phyloP scores from a whole-genome alignment of 2,329 filamentous ascomycete species.

The Acrodontium crateriforme region DNA sequence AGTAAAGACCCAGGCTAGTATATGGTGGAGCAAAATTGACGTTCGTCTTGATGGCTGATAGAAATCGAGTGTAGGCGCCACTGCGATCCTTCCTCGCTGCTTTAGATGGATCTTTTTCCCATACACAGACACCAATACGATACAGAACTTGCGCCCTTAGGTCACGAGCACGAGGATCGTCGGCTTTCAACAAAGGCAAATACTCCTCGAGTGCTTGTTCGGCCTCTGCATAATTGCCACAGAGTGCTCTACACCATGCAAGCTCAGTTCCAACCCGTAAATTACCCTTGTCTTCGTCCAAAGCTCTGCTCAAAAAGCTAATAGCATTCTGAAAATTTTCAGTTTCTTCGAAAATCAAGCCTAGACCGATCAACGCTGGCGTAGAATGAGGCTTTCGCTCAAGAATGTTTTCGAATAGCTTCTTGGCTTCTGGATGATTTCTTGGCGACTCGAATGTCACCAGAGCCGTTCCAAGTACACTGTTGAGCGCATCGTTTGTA shows the following conservation, averaged over 20 bases:
- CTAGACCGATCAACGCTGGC: slow-evolving; percentile 72
- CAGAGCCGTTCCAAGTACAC: slow-evolving; percentile 71
- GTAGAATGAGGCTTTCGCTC: slow-evolving; percentile 63
- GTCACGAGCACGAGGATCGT: slow-evolving; percentile 47
- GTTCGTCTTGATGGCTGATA: slow-evolving; percentile 73
- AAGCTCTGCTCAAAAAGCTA: slow-evolving; percentile 63
- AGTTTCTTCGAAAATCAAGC: slow-evolving; percentile 84
- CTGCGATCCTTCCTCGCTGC: slow-evolving; percentile 64
- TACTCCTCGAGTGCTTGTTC: slow-evolving; percentile 57
- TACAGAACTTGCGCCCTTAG: slow-evolving; percentile 79
- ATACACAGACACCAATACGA: slow-evolving; percentile 72
- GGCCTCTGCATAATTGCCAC: slow-evolving; percentile 58
- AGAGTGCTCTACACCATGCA: slow-evolving; percentile 81
- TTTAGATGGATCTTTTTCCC: slow-evolving; percentile 66
- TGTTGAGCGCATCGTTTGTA: slow-evolving; percentile 58
- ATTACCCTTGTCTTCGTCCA: slow-evolving; percentile 59
- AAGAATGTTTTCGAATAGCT: slow-evolving; percentile 72
- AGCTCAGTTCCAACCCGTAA: slow-evolving; percentile 71
- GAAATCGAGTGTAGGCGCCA: slow-evolving; percentile 70
- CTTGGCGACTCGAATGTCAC: slow-evolving; percentile 83
- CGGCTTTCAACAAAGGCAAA: slow-evolving; percentile 48
- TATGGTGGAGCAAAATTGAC: slow-evolving; percentile 83
- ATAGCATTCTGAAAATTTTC: slow-evolving; percentile 75
- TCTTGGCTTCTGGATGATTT: slow-evolving; percentile 76
- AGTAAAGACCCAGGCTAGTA: slow-evolving; percentile 79